Conservation (phyloP, 345 rosid species). For the Arabidopsis thaliana region TAIR10.1 NC_003074.8:2787001-2787500, state of each 20-base stretch:
- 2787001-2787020: background rate
- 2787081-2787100: background rate
- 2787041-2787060: slow-evolving; percentile 4
- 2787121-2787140: background rate
- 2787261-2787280: slow-evolving; percentile 56
- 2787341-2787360: slow-evolving; percentile 24
- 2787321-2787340: background rate
- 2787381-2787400: slow-evolving; percentile 3
- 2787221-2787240: slow-evolving; percentile 85
- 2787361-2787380: slow-evolving; percentile 9
- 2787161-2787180: slow-evolving; percentile 93
- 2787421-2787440: slow-evolving; percentile 77
- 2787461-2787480: slow-evolving; percentile 85
- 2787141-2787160: slow-evolving; percentile 64
- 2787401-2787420: slow-evolving; percentile 33
- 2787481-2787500: slow-evolving; percentile 44
- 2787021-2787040: slow-evolving; percentile 12
- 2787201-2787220: slow-evolving; percentile 99
- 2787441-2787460: slow-evolving; percentile 77
- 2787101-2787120: background rate
- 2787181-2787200: slow-evolving; percentile 95
- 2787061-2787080: slow-evolving; percentile 2
- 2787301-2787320: background rate
- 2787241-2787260: slow-evolving; percentile 87
- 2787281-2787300: slow-evolving; percentile 1